Evolutionary conservation across 2,329 filamentous ascomycete species (phyloP).

Genomic region (Parastagonospora nodorum): DNA sequence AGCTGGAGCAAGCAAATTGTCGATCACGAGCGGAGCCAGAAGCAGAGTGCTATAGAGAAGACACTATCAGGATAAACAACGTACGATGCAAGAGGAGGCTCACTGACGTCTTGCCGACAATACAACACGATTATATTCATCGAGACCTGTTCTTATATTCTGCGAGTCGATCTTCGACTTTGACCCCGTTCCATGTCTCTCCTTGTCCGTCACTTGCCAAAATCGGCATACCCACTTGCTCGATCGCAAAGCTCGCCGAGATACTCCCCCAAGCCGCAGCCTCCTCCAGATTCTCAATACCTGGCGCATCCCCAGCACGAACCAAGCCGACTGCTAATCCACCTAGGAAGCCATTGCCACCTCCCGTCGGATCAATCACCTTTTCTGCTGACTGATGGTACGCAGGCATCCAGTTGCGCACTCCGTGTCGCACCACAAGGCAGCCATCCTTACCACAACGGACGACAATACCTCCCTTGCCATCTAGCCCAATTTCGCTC

Average conservation of each 20-base stretch:
- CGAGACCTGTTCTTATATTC: slow-evolving; percentile 48
- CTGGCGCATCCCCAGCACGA: slow-evolving; percentile 54
- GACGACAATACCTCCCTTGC: slow-evolving; percentile 66
- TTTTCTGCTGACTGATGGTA: slow-evolving; percentile 63
- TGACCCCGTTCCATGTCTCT: slow-evolving; percentile 57
- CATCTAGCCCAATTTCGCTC: slow-evolving; percentile 41
- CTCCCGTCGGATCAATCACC: slow-evolving; percentile 92
- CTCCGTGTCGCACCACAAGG: slow-evolving; percentile 51
- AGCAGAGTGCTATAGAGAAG: slow-evolving; percentile 29
- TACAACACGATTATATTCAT: slow-evolving; percentile 35
- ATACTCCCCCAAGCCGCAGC: slow-evolving; percentile 80
- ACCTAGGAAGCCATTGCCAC: slow-evolving; percentile 86
- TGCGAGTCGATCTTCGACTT: slow-evolving; percentile 49
- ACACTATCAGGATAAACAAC: slow-evolving; percentile 11
- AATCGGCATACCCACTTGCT: slow-evolving; percentile 84
- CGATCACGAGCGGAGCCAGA: slow-evolving; percentile 66
- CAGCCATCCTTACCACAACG: slow-evolving; percentile 75
- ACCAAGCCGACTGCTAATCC: slow-evolving; percentile 63
- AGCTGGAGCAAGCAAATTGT: slow-evolving; percentile 75
- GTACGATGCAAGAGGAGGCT: neutral
- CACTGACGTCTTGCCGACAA: neutral
- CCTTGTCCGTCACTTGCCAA: slow-evolving; percentile 46
- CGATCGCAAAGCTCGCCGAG: slow-evolving; percentile 89
- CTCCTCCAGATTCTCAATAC: slow-evolving; percentile 60
- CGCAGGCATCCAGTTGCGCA: slow-evolving; percentile 73